These are phyloP conservation scores for Mortierella hygrophila DNA, from an alignment of 192 early-diverging fungal genomes.

Conservation along the genomic window DNA sequence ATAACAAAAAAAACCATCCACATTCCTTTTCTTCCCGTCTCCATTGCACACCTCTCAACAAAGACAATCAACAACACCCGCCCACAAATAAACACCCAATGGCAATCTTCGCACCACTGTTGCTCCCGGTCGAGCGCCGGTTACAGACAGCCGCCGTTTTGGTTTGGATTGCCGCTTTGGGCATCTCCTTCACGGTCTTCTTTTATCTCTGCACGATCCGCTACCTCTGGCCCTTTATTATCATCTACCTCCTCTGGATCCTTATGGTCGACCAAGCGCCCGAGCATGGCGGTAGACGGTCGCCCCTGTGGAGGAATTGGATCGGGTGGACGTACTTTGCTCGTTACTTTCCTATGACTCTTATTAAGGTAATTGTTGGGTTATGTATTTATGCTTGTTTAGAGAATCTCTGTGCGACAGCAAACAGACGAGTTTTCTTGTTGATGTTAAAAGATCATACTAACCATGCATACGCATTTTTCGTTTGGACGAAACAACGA, in stretches of 20 bases:
- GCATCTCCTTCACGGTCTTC: conserved; percentile 69
- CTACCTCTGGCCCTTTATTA: conserved; percentile 68
- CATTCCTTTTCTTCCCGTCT: background rate
- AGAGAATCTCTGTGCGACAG: conserved; percentile 4
- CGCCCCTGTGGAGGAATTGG: conserved; percentile 62
- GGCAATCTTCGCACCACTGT: conserved; percentile 72
- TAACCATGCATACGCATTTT: background rate
- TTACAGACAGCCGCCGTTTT: conserved; percentile 75
- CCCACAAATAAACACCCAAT: background rate
- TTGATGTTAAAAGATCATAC: background rate
- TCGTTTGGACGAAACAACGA: background rate
- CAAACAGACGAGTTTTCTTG: background rate
- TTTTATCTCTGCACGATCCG: conserved; percentile 69
- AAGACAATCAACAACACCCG: background rate
- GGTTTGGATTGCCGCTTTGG: conserved; percentile 72
- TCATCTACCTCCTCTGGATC: conserved; percentile 84
- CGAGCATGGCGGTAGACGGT: conserved; percentile 82
- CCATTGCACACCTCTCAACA: background rate
- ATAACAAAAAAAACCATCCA: background rate
- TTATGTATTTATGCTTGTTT: background rate
- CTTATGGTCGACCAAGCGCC: conserved; percentile 78
- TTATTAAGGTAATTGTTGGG: conserved; percentile 71
- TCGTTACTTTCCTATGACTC: conserved; percentile 83
- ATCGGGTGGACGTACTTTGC: conserved; percentile 82
- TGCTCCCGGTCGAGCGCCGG: conserved; percentile 74